A percentile compares a stretch with the other conserved stretches of the same genome.
phyloP scores from a whole-genome alignment of 805 yeast genomes.

The Candida gorgasii region DNA sequence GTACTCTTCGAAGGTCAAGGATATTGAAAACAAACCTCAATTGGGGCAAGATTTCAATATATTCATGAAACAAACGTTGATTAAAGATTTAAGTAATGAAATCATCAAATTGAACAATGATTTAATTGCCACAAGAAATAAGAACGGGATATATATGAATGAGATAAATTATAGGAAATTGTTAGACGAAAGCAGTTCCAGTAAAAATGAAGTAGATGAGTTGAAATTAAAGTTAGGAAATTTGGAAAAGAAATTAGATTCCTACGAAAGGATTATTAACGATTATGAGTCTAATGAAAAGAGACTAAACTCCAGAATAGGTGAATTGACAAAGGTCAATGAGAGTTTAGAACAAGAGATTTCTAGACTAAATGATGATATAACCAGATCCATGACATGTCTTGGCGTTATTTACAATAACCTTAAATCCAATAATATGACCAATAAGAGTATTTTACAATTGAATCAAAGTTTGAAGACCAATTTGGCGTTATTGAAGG shows the following conservation, averaged over 20 bases:
- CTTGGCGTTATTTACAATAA: background rate
- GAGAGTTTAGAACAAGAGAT: background rate
- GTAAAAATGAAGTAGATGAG: conserved; percentile 16
- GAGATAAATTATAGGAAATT: conserved; percentile 49
- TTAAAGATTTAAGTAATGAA: conserved; percentile 54
- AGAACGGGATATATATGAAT: conserved; percentile 67
- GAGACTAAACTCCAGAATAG: background rate
- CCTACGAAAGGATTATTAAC: conserved; percentile 10
- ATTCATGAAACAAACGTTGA: conserved; percentile 53
- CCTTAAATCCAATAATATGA: background rate
- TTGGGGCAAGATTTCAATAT: conserved; percentile 42
- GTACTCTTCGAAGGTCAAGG: conserved; percentile 85
- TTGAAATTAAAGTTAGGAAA: conserved; percentile 12
- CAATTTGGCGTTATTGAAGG: conserved; percentile 9
- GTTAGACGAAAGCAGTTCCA: conserved; percentile 16
- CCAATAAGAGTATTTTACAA: conserved; percentile 8
- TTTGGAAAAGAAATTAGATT: conserved; percentile 6
- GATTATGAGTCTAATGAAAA: conserved; percentile 10
- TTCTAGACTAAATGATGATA: conserved; percentile 1
- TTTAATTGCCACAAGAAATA: conserved; percentile 58
- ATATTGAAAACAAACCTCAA: conserved; percentile 65
- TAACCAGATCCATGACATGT: background rate
- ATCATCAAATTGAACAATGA: conserved; percentile 59
- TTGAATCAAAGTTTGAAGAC: conserved; percentile 10
- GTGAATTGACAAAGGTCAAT: conserved; percentile 1